Evolutionary conservation across 2,329 filamentous ascomycete species (phyloP).

Genomic region (Pezicula neosporulosa): DNA sequence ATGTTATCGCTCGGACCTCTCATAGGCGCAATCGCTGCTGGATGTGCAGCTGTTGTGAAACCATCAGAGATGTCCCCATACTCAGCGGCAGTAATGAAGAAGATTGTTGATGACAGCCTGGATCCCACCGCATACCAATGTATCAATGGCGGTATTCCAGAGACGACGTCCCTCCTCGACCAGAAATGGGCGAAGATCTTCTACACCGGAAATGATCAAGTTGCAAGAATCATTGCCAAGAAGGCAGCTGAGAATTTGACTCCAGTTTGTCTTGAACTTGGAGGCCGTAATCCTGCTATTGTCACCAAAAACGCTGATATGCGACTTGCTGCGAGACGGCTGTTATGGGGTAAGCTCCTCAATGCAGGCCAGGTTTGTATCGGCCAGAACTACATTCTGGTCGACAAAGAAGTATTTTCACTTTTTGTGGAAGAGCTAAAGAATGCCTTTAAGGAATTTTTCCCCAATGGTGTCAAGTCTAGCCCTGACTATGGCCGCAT

Average conservation of each 20-base stretch:
- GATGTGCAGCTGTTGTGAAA: slow-evolving; percentile 87
- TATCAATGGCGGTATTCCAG: slow-evolving; percentile 76
- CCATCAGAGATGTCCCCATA: slow-evolving; percentile 80
- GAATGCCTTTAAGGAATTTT: slow-evolving; percentile 70
- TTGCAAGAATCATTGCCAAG: slow-evolving; percentile 84
- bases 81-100: slow-evolving; percentile 74
- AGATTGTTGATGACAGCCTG: slow-evolving; percentile 71
- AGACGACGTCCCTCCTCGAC: slow-evolving; percentile 78
- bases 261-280: slow-evolving; percentile 84
- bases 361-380: slow-evolving; percentile 92
- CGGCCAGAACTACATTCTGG: slow-evolving; percentile 86
- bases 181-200: slow-evolving; percentile 98
- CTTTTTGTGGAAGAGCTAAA: slow-evolving; percentile 74
- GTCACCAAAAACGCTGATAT: slow-evolving; percentile 81
- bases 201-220: slow-evolving; percentile 78
- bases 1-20: slow-evolving; percentile 75
- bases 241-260: slow-evolving; percentile 89
- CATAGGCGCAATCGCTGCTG: slow-evolving; percentile 86
- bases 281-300: slow-evolving; percentile 88
- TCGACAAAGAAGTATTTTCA: slow-evolving; percentile 71
- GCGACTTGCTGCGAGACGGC: slow-evolving; percentile 73
- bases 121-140: slow-evolving; percentile 74
- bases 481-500: slow-evolving; percentile 79
- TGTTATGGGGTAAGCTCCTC: slow-evolving; percentile 84
- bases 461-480: slow-evolving; percentile 75